A percentile compares a stretch with the other conserved stretches of the same genome.
These are phyloP conservation scores for Chlamydomonas sp. DNA, from an alignment of 139 green algal genomes.

Conservation along the genomic window DNA sequence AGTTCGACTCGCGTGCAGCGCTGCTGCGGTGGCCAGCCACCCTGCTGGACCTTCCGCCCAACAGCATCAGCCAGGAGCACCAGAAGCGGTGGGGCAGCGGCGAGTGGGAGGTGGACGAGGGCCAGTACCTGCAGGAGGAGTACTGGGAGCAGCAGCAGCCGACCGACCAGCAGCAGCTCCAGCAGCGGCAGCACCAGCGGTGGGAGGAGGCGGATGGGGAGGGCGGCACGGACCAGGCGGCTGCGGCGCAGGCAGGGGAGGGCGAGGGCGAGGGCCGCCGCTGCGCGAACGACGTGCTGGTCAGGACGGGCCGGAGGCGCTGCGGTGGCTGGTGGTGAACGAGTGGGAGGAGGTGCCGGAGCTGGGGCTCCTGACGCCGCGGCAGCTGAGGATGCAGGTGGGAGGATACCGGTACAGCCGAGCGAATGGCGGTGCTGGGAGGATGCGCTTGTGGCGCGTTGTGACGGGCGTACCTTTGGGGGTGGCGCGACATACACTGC, in stretches of 20 bases:
- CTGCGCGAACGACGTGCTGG: conserved; percentile 90
- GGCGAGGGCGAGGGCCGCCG: conserved; percentile 48
- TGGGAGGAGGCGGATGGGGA: background rate
- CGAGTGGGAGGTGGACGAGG: background rate
- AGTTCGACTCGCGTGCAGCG: conserved; percentile 14
- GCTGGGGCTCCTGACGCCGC: conserved; percentile 70
- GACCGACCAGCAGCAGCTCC: background rate
- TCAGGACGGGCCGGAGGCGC: conserved; percentile 68
- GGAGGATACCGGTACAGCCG: too few relatives aligned
- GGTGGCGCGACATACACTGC: too few relatives aligned
- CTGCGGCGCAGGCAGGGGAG: background rate
- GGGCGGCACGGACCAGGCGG: background rate
- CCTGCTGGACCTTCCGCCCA: background rate
- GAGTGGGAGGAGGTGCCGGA: conserved; percentile 83
- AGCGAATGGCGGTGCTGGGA: too few relatives aligned
- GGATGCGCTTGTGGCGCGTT: too few relatives aligned
- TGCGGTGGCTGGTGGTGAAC: conserved; percentile 66
- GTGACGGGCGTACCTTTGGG: too few relatives aligned
- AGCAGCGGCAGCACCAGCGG: conserved; percentile 3
- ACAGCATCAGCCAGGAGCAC: background rate
- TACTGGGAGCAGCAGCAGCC: background rate
- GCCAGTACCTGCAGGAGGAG: background rate
- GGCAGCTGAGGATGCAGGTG: conserved; percentile 11
- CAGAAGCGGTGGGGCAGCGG: background rate
- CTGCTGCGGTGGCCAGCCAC: conserved; percentile 29